Evolutionary conservation across 2,329 filamentous ascomycete species (phyloP).

Genomic region (Colletotrichum gigasporum): DNA sequence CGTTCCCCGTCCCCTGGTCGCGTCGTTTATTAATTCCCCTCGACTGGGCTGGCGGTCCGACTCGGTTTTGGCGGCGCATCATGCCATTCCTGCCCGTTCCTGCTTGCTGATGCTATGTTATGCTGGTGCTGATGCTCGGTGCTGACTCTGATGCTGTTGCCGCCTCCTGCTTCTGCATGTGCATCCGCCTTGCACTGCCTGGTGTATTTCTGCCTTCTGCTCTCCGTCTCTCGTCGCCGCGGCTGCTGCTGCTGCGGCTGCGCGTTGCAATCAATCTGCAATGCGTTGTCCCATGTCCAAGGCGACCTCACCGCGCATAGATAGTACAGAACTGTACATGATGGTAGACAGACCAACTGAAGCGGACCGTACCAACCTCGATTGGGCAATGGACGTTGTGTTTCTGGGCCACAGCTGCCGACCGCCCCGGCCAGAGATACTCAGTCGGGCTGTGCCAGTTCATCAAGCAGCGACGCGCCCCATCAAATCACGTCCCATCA

Average conservation of each 20-base stretch:
- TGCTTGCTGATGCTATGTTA: neutral
- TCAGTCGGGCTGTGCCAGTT: slow-evolving; percentile 29
- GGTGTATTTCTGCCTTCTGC: neutral
- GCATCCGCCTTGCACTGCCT: slow-evolving; percentile 8
- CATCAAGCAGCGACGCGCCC: slow-evolving; percentile 30
- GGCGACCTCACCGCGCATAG: neutral
- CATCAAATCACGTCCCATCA: slow-evolving; percentile 24
- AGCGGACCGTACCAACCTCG: slow-evolving; percentile 19
- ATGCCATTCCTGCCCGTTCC: slow-evolving; percentile 1
- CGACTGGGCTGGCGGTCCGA: slow-evolving; percentile 3
- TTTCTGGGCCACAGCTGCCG: slow-evolving; percentile 18
- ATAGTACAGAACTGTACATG: neutral
- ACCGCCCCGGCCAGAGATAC: slow-evolving; percentile 26
- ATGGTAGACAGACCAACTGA: slow-evolving; percentile 12
- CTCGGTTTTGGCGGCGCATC: slow-evolving; percentile 8
- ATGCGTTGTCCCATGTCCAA: slow-evolving; percentile 16
- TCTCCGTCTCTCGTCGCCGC: neutral
- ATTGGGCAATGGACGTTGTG: slow-evolving; percentile 14
- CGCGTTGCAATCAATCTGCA: slow-evolving; percentile 25
- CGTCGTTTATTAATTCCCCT: neutral
- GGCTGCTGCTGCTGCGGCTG: neutral
- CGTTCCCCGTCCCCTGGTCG: slow-evolving; percentile 1
- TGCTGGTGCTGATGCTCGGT: neutral
- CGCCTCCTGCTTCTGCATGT: neutral
- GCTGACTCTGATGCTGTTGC: neutral